These are phyloP conservation scores for Fusarium albidum DNA, from an alignment of 2,329 filamentous ascomycete species.

Conservation along the genomic window DNA sequence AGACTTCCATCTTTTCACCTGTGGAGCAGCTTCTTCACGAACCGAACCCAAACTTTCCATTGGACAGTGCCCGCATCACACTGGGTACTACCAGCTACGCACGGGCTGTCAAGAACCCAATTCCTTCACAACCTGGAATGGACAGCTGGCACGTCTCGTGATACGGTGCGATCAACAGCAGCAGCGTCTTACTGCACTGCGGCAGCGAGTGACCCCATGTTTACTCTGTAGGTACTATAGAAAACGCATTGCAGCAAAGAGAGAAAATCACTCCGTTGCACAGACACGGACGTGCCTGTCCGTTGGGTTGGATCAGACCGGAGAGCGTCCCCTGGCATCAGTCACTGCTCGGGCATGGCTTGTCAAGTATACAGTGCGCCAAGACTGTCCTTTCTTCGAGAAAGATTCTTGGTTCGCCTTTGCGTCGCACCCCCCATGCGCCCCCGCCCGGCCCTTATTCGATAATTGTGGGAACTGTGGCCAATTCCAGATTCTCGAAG, in stretches of 20 bases:
- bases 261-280: no score
- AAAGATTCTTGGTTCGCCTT: conserved; percentile 38
- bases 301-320: no score
- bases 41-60: conserved; percentile 9
- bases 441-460: conserved; percentile 28
- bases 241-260: no score
- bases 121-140: no score
- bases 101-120: neutral
- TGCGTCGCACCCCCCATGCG: conserved; percentile 21
- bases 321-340: neutral
- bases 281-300: no score
- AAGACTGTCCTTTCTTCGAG: conserved; percentile 39
- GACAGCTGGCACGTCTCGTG: no score
- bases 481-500: conserved; percentile 41
- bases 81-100: conserved; percentile 6
- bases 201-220: no score
- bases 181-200: no score
- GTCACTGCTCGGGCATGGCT: neutral
- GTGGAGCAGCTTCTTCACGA: conserved; percentile 6
- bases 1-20: conserved; percentile 1
- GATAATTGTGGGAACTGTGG: conserved; percentile 29
- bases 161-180: no score
- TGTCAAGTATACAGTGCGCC: conserved; percentile 15
- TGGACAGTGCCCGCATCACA: conserved; percentile 8
- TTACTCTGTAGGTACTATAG: no score